Conservation (phyloP, 2,329 filamentous ascomycete species). For the Blastomyces parvus region DNA sequence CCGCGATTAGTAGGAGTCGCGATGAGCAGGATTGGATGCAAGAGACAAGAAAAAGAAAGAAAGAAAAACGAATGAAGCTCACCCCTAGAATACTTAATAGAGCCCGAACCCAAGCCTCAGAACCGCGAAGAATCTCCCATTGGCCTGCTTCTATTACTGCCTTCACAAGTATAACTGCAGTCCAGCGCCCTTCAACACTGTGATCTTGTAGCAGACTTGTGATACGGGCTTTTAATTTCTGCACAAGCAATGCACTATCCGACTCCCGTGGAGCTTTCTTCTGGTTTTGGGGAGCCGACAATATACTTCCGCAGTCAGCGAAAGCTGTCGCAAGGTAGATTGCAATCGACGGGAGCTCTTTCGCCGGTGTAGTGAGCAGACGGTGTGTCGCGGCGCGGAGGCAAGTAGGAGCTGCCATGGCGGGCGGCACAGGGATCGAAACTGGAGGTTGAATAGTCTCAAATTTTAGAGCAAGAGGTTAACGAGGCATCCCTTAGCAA, state of each 20-base stretch:
- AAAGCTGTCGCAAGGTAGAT: slow-evolving; percentile 55
- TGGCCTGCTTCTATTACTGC: slow-evolving; percentile 71
- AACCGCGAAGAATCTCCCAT: slow-evolving; percentile 67
- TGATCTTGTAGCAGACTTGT: slow-evolving; percentile 69
- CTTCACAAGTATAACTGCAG: slow-evolving; percentile 70
- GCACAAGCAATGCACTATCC: slow-evolving; percentile 60
- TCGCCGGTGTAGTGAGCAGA: slow-evolving; percentile 60
- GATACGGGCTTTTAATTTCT: slow-evolving; percentile 72
- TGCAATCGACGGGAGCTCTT: slow-evolving; percentile 63
- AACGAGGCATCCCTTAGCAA: not conserved
- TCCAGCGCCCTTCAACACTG: slow-evolving; percentile 63
- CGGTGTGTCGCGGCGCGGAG: slow-evolving; percentile 38
- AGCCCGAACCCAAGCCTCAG: slow-evolving; percentile 66
- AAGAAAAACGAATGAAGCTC: slow-evolving; percentile 16
- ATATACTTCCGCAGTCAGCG: slow-evolving; percentile 46
- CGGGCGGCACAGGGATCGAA: not conserved
- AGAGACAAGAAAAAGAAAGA: not conserved
- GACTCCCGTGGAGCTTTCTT: slow-evolving; percentile 53
- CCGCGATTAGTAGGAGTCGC: not conserved
- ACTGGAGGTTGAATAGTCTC: not conserved
- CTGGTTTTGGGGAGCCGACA: slow-evolving; percentile 53
- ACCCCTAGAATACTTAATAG: slow-evolving; percentile 66
- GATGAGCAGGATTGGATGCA: not conserved
- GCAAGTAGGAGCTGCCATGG: slow-evolving; percentile 26
- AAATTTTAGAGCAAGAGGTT: not conserved